These are phyloP conservation scores for Colletotrichum cuscutae DNA, from an alignment of 2,329 filamentous ascomycete species.

Conservation along the genomic window DNA sequence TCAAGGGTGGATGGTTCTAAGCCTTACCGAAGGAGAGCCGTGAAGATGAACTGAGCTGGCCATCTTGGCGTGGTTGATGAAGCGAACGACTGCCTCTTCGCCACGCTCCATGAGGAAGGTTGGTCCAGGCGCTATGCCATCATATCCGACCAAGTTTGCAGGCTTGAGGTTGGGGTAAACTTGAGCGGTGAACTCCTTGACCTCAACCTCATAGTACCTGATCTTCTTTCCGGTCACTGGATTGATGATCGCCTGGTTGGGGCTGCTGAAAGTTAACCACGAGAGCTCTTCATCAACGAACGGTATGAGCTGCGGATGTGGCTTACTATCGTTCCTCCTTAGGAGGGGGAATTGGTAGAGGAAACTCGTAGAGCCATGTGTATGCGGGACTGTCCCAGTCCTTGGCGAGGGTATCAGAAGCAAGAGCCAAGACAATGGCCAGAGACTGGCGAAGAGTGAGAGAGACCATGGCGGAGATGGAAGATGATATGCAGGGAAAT, in stretches of 20 bases:
- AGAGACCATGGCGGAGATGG: slow-evolving; percentile 17
- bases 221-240: slow-evolving; percentile 47
- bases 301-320: background rate
- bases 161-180: slow-evolving; percentile 39
- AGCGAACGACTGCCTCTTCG: slow-evolving; percentile 59
- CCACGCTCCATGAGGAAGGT: slow-evolving; percentile 57
- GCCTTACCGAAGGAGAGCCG: slow-evolving; percentile 53
- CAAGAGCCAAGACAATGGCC: slow-evolving; percentile 22
- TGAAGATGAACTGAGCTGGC: slow-evolving; percentile 59
- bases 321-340: slow-evolving; percentile 52
- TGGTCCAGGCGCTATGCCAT: slow-evolving; percentile 60
- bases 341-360: slow-evolving; percentile 45
- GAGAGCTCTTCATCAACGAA: rapidly evolving
- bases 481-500: background rate
- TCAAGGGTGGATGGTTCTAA: no score
- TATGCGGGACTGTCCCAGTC: slow-evolving; percentile 32
- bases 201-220: slow-evolving; percentile 41
- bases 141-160: slow-evolving; percentile 51
- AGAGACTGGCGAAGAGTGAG: slow-evolving; percentile 32
- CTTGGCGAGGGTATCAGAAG: slow-evolving; percentile 30
- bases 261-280: slow-evolving; percentile 1
- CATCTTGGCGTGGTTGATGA: slow-evolving; percentile 54
- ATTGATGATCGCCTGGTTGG: slow-evolving; percentile 33
- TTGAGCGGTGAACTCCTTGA: slow-evolving; percentile 38
- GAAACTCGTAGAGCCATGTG: slow-evolving; percentile 32